Conservation (phyloP, 2,329 filamentous ascomycete genomes). For the Epichloe aotearoae region DNA sequence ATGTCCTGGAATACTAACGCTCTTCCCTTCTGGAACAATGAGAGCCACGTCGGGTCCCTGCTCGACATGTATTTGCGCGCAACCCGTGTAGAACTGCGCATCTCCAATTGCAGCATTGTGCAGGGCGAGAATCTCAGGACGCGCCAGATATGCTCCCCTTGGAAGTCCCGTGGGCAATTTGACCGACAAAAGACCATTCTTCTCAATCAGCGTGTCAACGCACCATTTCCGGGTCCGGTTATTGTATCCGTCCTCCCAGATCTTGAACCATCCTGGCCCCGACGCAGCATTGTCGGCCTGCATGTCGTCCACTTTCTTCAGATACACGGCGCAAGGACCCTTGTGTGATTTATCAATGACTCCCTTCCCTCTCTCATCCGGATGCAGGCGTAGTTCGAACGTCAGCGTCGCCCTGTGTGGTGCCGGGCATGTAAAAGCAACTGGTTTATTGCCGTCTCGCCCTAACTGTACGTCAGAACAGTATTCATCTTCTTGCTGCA, state of each 20-base stretch:
- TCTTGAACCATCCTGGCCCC: conserved; percentile 66
- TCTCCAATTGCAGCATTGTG: conserved; percentile 45
- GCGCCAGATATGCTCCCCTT: conserved; percentile 56
- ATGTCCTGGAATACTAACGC: conserved; percentile 53
- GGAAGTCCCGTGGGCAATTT: conserved; percentile 47
- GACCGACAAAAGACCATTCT: conserved; percentile 50
- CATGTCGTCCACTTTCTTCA: conserved; percentile 54
- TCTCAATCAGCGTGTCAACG: conserved; percentile 52
- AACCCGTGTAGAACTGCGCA: conserved; percentile 63
- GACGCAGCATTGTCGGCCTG: conserved; percentile 32
- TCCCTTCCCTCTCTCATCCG: conserved; percentile 39
- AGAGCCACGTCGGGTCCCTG: conserved; percentile 30
- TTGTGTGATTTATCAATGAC: conserved; percentile 48
- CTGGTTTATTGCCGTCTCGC: conserved; percentile 28
- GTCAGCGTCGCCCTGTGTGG: conserved; percentile 42
- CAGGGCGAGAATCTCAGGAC: conserved; percentile 56
- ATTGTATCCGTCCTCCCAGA: conserved; percentile 58
- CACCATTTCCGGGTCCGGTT: conserved; percentile 46
- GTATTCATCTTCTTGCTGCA: background rate
- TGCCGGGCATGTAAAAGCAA: conserved; percentile 35
- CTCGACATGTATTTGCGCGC: conserved; percentile 55
- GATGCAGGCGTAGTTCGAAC: conserved; percentile 52
- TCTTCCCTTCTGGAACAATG: conserved; percentile 12
- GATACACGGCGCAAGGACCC: conserved; percentile 60
- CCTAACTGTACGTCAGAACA: conserved; percentile 18